Conservation (phyloP, 169 alveolate genomes). For the Plasmodium vinckei region DNA sequence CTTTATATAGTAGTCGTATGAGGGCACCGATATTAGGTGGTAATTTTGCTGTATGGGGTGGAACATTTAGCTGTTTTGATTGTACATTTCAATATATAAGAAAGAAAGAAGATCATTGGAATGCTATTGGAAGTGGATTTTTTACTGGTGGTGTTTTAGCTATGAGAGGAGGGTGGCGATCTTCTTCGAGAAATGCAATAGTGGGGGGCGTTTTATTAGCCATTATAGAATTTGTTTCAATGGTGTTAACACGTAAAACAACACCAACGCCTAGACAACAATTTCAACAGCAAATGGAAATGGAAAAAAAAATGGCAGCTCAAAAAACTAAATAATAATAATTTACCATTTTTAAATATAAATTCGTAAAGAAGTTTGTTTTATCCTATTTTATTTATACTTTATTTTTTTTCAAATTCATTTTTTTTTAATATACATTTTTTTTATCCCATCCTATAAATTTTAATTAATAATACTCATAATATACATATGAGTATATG, state of each 20-base stretch:
- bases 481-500: conserved; percentile 20
- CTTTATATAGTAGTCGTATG: conserved; percentile 92
- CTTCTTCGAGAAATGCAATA: conserved; percentile 91
- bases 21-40: conserved; percentile 96
- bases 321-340: conserved; percentile 44
- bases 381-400: conserved; percentile 7
- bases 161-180: conserved; percentile 90
- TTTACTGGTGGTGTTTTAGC: conserved; percentile 96
- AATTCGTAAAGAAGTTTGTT: background rate
- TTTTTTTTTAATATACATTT: conserved; percentile 9
- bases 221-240: conserved; percentile 91
- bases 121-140: conserved; percentile 95
- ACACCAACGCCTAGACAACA: conserved; percentile 92
- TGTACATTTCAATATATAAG: conserved; percentile 93
- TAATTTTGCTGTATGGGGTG: conserved; percentile 98
- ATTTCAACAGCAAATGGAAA: conserved; percentile 87
- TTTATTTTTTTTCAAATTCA: conserved; percentile 19
- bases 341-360: conserved; percentile 2
- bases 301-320: conserved; percentile 79
- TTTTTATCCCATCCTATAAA: conserved; percentile 28
- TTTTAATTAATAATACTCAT: conserved; percentile 20
- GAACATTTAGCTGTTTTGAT: conserved; percentile 94
- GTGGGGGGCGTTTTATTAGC: conserved; percentile 92
- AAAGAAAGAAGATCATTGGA: conserved; percentile 96
- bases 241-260: conserved; percentile 85